Base-by-base conservation (phyloP, 441 rosid genomes). In the Arabidopsis hybrid region DNA sequence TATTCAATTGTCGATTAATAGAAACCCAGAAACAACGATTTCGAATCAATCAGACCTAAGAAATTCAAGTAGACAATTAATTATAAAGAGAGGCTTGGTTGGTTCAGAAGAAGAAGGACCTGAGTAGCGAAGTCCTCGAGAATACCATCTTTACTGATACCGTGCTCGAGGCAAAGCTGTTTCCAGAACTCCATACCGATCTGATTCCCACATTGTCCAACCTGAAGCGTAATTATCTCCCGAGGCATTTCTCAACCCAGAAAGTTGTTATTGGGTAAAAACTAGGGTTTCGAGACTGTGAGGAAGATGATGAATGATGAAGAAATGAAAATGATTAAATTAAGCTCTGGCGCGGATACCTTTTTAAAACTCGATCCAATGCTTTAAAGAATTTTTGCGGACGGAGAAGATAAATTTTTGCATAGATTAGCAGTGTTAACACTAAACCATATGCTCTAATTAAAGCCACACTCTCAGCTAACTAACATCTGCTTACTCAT, bases 111-210 rank as follows among this genome's bases (percentile, higher is more conserved):
- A 32, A 16, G 13, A 18, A 31, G 53, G 69, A 93, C 99, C 98
- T 95, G 97, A 74, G 98, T 93, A 65, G 99, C 99, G 79, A 95
- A 95, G 74, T 95, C 99, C 69, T 95, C 97, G 69, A 95, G 97
- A 77, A 95, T 95, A 81, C 98, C 99, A 12, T 93, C 98, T 69
- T 88, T 91, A 78, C 89, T 95, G 85, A 95, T 95, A 53, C 99
- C 99, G 77, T 93, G 99, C 86, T 95, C 99, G 74, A 93, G 93
- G 80, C 99, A 95, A 40, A 91, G 98, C 91, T 95, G 98, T 84
- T 95, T 95, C 99, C 99, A 91, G 85, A 95, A 93, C 87, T 95
- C 98, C 99, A 95, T 93, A 12, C 99, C 99, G 88, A 95, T 88
- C 93, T 93, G 99, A 86, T 95, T 95, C 89, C 99, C 99, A 78